Base-by-base conservation (phyloP, 2,329 filamentous ascomycete genomes). In the Aspergillus puulaauensis region DNA sequence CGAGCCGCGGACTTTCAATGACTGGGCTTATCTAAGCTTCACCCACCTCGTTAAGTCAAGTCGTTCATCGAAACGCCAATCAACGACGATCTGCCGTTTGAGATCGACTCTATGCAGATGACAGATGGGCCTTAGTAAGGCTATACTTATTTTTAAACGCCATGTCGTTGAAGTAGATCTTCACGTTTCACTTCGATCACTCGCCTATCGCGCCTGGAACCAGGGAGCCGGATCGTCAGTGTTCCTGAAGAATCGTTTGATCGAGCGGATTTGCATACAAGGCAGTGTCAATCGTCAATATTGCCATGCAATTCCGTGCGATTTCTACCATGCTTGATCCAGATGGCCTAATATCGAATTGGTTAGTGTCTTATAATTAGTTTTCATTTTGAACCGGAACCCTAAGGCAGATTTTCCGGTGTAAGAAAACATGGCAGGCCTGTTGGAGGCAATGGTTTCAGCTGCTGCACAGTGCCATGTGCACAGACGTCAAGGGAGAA, bases 1-100 rank as follows among this genome's bases (percentile, higher is more conserved):
- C 27, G 27, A 31, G 9, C 11, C 12, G 21, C 23, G 17, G 23
- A 19, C 21, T 41, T 47, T 35, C 12, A 37, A 23, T 12, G 23
- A 9, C 11, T 43, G 50, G n/a, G 33, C 44, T 49, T 43, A 39
- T 47, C 49, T 47, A 47, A 52, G 35, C 40, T 40, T 41, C 40
- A 47, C 43, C 49, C 23, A 17, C 15, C 27, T 35, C 3, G 1
- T 21, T 21, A 27, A 54, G 44, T 23, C 19, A 23, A 40, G 41
- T 54, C 43, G 52, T 54, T 54, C 52, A 24, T 48, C 2, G 14
- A 45, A 21, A 61, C 65, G 68, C 64, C 63, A 71, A 70, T 70
- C 67, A 62, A 58, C 40, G 70, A 67, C 70, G 70, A 73, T 73
- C 70, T 73, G 70, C 70, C 70, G 70, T 67, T 65, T 70, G 66